Percentiles rank a stretch among this genome's conserved stretches.
These are phyloP conservation scores for Jamesozyma jinghongensis DNA, from an alignment of 805 yeast genomes.

Conservation along the genomic window DNA sequence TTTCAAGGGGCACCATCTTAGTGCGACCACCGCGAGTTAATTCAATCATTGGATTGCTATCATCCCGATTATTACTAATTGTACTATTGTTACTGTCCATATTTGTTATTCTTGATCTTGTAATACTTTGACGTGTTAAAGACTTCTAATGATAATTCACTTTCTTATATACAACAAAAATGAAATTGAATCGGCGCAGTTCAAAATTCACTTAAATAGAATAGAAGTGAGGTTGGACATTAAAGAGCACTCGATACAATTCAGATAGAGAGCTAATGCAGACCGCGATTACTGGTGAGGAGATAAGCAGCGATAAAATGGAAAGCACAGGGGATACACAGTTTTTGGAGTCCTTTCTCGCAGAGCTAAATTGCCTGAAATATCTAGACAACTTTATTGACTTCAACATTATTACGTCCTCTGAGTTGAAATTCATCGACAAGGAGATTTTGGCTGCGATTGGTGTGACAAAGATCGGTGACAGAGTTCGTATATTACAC, in stretches of 20 bases:
- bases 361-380: constrained; percentile 16
- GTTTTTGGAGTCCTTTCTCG: constrained; percentile 17
- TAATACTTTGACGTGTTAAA: background rate
- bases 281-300: too few relatives aligned
- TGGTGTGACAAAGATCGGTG: constrained; percentile 75
- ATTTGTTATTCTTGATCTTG: too few relatives aligned
- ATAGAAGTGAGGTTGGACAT: too few relatives aligned
- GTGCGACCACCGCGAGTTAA: constrained; percentile 17
- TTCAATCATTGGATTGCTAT: constrained; percentile 8
- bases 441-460: constrained; percentile 56
- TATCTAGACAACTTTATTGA: constrained; percentile 17
- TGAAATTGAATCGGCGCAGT: too few relatives aligned
- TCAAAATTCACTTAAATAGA: too few relatives aligned
- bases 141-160: background rate
- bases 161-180: too few relatives aligned
- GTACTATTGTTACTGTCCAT: background rate
- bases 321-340: background rate
- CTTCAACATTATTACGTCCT: constrained; percentile 15
- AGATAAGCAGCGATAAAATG: too few relatives aligned
- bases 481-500: constrained; percentile 58
- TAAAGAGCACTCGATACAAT: too few relatives aligned
- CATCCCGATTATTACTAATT: background rate
- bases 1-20: constrained; percentile 15
- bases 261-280: too few relatives aligned
- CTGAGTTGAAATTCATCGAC: constrained; percentile 37